A percentile compares a stretch with the other conserved stretches of the same genome.
Conservation (phyloP, 164 flowering plant genomes). For the Vitis amurensis region DNA sequence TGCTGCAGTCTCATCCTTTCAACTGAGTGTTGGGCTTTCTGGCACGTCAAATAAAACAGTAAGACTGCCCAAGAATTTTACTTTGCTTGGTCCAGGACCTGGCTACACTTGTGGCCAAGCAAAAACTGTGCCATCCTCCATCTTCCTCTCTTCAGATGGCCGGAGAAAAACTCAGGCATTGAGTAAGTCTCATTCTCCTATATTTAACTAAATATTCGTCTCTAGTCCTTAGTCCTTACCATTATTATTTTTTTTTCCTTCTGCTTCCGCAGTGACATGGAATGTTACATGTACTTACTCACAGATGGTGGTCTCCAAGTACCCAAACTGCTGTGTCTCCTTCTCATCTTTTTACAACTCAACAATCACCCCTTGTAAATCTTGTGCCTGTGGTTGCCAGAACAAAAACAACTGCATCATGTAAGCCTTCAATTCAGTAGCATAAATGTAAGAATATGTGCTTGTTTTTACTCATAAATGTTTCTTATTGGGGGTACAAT, state of each 20-base stretch:
- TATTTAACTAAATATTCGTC: too few relatives aligned
- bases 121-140: conserved; percentile 20
- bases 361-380: conserved; percentile 36
- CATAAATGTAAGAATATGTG: too few relatives aligned
- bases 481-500: neutral
- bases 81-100: conserved; percentile 62
- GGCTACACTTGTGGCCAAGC: conserved; percentile 59
- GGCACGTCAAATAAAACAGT: conserved; percentile 70
- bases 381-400: conserved; percentile 40
- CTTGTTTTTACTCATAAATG: too few relatives aligned
- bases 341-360: conserved; percentile 39
- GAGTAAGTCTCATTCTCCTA: conserved; percentile 6
- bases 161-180: conserved; percentile 17
- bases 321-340: conserved; percentile 46
- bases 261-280: conserved; percentile 40
- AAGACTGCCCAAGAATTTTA: conserved; percentile 63
- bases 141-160: neutral
- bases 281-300: conserved; percentile 50
- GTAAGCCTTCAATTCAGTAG: conserved; percentile 3
- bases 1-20: conserved; percentile 53
- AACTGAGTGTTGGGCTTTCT: conserved; percentile 61
- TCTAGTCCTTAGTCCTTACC: too few relatives aligned
- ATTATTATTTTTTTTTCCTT: too few relatives aligned
- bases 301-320: conserved; percentile 26
- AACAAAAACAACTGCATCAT: conserved; percentile 12